phyloP scores from a whole-genome alignment of 257 asterid species.

The Solanum medicagineum region DNA sequence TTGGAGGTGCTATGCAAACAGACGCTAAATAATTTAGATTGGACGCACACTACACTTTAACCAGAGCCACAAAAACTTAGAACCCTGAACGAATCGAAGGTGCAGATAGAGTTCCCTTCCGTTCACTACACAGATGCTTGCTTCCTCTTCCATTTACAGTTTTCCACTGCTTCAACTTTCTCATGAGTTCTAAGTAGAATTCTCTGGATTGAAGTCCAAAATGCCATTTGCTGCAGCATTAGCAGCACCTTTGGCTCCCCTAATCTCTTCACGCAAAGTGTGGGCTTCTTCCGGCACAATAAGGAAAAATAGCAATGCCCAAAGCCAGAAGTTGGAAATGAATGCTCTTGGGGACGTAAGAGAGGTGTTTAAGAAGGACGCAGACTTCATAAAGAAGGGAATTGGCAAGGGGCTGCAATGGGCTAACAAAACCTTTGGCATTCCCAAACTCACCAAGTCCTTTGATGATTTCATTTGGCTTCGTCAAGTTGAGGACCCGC shows the following conservation, averaged over 20 bases:
- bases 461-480: constrained; percentile 79
- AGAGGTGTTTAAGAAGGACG: constrained; percentile 60
- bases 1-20: too few species aligned
- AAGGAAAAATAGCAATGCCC: constrained; percentile 16
- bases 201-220: neutral
- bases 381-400: constrained; percentile 35
- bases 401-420: constrained; percentile 48
- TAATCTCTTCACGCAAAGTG: neutral
- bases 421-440: constrained; percentile 51
- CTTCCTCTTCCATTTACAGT: neutral
- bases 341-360: constrained; percentile 35
- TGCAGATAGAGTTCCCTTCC: neutral
- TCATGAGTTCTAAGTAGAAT: neutral
- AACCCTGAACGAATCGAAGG: neutral
- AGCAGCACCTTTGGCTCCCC: neutral
- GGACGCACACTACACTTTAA: neutral
- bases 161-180: neutral
- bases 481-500: constrained; percentile 54
- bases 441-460: constrained; percentile 46
- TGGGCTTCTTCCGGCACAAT: neutral
- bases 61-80: neutral
- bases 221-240: neutral
- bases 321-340: constrained; percentile 19
- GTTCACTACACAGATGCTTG: neutral
- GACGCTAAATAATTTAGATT: too few species aligned